A percentile compares a stretch with the other conserved stretches of the same genome.
Evolutionary conservation across 148 eudicot genomes (phyloP).

Genomic region (Rhododendron henanense): DNA sequence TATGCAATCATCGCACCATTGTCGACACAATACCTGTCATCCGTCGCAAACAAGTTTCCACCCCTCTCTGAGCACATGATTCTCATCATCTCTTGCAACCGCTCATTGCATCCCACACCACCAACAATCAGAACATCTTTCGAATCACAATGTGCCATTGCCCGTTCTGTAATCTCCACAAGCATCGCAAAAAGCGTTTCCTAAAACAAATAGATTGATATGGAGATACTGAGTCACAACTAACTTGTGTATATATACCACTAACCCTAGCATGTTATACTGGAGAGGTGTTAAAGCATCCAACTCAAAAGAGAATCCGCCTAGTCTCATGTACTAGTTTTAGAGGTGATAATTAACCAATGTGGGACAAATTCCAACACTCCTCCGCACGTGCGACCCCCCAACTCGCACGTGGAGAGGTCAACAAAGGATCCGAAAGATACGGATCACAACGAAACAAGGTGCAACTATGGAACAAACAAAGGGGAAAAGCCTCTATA

Average conservation of each 20-base stretch:
- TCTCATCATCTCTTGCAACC: conserved; percentile 93
- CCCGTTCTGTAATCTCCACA: conserved; percentile 95
- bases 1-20: conserved; percentile 96
- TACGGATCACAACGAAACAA: no score
- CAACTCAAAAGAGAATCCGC: background rate
- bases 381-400: no score
- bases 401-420: no score
- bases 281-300: background rate
- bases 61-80: conserved; percentile 85
- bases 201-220: conserved; percentile 24
- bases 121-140: conserved; percentile 95
- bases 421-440: no score
- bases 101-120: conserved; percentile 92
- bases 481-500: no score
- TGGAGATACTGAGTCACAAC: background rate
- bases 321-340: background rate
- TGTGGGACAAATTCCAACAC: background rate
- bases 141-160: conserved; percentile 96
- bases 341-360: no score
- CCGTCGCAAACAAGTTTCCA: conserved; percentile 67
- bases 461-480: no score
- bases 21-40: conserved; percentile 82
- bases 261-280: background rate
- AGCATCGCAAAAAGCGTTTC: conserved; percentile 97
- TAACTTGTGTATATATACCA: background rate